phyloP scores from a whole-genome alignment of 306 rosid genomes.

The Lathyrus oleraceus region DNA sequence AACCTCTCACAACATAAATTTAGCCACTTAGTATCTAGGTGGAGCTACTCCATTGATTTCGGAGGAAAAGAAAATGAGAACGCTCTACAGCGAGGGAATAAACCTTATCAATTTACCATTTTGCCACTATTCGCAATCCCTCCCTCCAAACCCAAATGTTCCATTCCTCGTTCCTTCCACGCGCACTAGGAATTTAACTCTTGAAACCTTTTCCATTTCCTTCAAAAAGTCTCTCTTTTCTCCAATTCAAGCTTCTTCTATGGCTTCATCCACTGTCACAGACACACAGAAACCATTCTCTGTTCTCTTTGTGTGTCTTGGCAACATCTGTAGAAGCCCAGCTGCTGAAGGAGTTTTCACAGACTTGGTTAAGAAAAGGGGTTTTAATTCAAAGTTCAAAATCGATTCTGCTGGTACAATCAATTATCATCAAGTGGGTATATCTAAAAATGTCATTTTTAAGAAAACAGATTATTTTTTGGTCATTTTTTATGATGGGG shows the following conservation, averaged over 20 bases:
- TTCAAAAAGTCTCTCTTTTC: constrained; percentile 24
- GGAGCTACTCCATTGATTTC: background rate
- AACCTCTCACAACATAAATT: too few relatives aligned
- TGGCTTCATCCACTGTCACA: constrained; percentile 54
- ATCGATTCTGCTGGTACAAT: constrained; percentile 93
- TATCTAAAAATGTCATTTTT: background rate
- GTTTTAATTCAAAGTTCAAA: constrained; percentile 54
- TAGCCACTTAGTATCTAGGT: background rate
- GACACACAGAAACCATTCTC: constrained; percentile 58
- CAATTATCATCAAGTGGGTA: constrained; percentile 70
- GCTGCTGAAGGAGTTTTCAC: constrained; percentile 91
- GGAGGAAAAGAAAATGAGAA: constrained; percentile 40
- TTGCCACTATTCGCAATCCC: constrained; percentile 46
- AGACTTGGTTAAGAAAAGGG: constrained; percentile 68
- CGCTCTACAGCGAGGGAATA: constrained; percentile 17
- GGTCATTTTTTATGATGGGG: background rate
- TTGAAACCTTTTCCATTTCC: constrained; percentile 25
- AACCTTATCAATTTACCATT: constrained; percentile 43
- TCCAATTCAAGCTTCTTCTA: constrained; percentile 56
- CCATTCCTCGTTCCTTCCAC: constrained; percentile 27
- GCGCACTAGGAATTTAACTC: constrained; percentile 26
- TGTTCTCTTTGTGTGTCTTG: constrained; percentile 79
- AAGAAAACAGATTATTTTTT: background rate
- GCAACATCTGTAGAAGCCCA: constrained; percentile 95
- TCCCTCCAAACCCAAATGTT: constrained; percentile 16